A percentile compares a stretch with the other conserved stretches of the same genome.
Conservation (phyloP, 192 early-diverging fungal genomes). For the Coemansia sp. region DNA sequence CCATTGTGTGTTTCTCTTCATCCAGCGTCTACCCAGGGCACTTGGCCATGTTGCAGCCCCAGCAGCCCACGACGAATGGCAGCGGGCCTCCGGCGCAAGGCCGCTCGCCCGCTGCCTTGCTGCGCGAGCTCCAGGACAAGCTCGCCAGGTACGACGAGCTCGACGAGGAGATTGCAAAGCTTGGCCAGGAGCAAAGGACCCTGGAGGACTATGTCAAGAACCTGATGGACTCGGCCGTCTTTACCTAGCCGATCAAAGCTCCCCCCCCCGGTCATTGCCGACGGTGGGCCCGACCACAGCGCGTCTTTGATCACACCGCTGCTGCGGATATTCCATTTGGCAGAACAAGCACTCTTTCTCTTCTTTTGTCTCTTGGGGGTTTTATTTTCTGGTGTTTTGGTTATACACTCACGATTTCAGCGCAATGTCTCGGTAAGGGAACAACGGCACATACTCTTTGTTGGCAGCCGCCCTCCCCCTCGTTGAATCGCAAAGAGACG, state of each 20-base stretch:
- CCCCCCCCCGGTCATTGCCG: neutral
- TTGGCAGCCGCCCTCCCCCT: too few species aligned
- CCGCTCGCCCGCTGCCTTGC: neutral
- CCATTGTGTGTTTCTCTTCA: neutral
- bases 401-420: neutral
- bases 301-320: neutral
- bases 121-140: constrained; percentile 14
- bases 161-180: constrained; percentile 16
- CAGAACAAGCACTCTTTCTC: too few species aligned
- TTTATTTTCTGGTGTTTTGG: neutral
- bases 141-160: constrained; percentile 25
- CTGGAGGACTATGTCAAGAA: constrained; percentile 46
- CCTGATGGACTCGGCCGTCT: constrained; percentile 42
- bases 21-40: neutral
- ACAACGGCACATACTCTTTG: too few species aligned
- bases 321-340: constrained; percentile 3
- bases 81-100: neutral
- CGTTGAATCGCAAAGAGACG: neutral
- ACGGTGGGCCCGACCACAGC: too few species aligned
- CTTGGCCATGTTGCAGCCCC: too few species aligned
- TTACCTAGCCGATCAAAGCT: constrained; percentile 9
- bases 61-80: too few species aligned
- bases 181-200: constrained; percentile 27
- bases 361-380: constrained; percentile 1
- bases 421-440: constrained; percentile 31